These are phyloP conservation scores for Cornus florida DNA, from an alignment of 148 eudicot species.

Conservation along the genomic window DNA sequence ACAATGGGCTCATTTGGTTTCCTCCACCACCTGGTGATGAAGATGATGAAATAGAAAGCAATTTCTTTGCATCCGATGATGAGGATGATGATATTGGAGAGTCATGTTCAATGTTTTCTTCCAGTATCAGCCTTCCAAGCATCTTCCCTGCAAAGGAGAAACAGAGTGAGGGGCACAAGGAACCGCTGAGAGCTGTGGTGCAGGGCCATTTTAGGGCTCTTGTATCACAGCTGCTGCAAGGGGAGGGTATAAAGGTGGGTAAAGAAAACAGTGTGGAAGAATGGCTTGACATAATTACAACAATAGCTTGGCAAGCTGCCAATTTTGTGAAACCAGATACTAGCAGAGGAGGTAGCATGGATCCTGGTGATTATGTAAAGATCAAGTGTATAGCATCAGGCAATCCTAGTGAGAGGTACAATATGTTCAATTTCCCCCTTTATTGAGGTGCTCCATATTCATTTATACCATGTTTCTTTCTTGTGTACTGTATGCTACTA, in stretches of 20 bases:
- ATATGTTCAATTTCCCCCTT: neutral
- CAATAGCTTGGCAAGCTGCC: slow-evolving; percentile 96
- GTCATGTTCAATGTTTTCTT: slow-evolving; percentile 46
- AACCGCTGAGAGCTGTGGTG: slow-evolving; percentile 55
- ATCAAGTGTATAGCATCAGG: slow-evolving; percentile 93
- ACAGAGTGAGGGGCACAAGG: slow-evolving; percentile 45
- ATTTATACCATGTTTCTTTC: neutral
- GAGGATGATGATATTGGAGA: slow-evolving; percentile 81
- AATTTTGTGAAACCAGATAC: slow-evolving; percentile 92
- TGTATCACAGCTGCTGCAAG: slow-evolving; percentile 83
- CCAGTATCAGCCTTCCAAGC: slow-evolving; percentile 40
- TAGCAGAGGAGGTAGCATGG: slow-evolving; percentile 97
- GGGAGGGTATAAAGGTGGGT: slow-evolving; percentile 55
- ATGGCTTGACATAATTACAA: slow-evolving; percentile 79
- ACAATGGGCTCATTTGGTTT: slow-evolving; percentile 70
- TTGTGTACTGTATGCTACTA: neutral
- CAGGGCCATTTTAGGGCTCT: slow-evolving; percentile 95
- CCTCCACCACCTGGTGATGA: slow-evolving; percentile 89
- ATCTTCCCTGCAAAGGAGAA: slow-evolving; percentile 45
- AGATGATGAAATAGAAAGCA: slow-evolving; percentile 59
- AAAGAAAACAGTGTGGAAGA: slow-evolving; percentile 46
- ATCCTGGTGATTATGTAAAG: slow-evolving; percentile 88
- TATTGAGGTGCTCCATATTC: neutral
- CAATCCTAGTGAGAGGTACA: slow-evolving; percentile 75
- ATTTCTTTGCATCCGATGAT: slow-evolving; percentile 68